These are phyloP conservation scores for California macrophylla DNA, from an alignment of 441 rosid genomes.

Conservation along the genomic window DNA sequence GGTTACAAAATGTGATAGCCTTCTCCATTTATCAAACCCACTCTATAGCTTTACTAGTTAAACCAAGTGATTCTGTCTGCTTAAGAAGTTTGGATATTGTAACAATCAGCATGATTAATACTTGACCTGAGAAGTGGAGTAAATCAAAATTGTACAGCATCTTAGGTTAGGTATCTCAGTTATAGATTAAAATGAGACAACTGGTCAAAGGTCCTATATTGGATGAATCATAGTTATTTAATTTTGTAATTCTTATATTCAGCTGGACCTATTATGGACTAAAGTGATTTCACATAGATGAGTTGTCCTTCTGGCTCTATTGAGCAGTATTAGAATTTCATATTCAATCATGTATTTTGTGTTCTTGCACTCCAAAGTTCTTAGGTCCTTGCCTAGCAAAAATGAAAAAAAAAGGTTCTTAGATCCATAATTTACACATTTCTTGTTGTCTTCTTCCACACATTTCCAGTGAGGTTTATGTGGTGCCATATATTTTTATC, in stretches of 20 bases:
- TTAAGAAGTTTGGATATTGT: neutral
- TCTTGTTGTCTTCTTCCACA: neutral
- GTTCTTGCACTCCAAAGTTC: neutral
- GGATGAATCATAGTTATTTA: neutral
- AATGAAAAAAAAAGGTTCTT: neutral
- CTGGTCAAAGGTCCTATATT: neutral
- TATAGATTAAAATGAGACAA: neutral
- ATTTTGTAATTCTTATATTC: neutral
- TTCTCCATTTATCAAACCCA: neutral
- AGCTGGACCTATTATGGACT: neutral
- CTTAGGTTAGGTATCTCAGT: neutral
- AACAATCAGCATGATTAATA: neutral
- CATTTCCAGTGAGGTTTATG: neutral
- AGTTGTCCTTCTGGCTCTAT: neutral
- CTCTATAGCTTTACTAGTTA: neutral
- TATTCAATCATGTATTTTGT: neutral
- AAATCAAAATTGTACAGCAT: neutral
- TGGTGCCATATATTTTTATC: conserved; percentile 8
- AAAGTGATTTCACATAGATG: neutral
- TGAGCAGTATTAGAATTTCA: neutral
- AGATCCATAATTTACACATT: neutral
- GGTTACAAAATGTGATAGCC: neutral
- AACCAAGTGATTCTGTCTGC: neutral
- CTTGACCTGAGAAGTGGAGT: neutral
- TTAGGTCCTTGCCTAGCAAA: neutral